A percentile compares a stretch with the other conserved stretches of the same genome.
Conservation (phyloP, 2,329 filamentous ascomycete species). For the Cladosporium sp. region DNA sequence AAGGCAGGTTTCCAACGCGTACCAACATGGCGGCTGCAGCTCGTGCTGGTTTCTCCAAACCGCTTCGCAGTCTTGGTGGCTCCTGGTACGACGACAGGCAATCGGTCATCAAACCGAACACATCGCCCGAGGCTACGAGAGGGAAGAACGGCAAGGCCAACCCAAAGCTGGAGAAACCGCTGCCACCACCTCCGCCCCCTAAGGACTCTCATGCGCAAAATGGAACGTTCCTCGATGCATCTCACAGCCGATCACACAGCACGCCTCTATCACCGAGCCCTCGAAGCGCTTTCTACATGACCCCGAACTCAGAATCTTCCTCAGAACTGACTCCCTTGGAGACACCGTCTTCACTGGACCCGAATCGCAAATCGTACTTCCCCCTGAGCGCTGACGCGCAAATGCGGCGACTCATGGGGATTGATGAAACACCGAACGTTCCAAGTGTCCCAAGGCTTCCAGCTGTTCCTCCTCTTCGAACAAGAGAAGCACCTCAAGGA, state of each 20-base stretch:
- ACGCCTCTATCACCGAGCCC: conserved; percentile 9
- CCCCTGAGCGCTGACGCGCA: conserved; percentile 5
- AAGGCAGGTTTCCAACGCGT: not conserved
- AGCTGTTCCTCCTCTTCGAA: too few relatives aligned
- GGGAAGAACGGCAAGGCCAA: not conserved
- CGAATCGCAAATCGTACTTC: conserved; percentile 9
- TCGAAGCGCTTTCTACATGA: not conserved
- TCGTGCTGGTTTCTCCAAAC: not conserved
- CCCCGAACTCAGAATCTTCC: not conserved
- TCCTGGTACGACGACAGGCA: conserved; percentile 6
- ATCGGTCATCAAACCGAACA: too few relatives aligned
- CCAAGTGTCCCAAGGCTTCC: too few relatives aligned
- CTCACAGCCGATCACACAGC: conserved; percentile 7
- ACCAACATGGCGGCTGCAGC: not conserved
- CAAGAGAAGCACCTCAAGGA: too few relatives aligned
- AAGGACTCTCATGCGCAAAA: not conserved
- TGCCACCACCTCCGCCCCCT: conserved; percentile 7
- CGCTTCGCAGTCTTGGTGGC: not conserved
- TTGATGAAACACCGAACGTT: not conserved
- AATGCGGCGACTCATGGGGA: conserved; percentile 8
- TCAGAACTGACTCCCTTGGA: conserved; percentile 5
- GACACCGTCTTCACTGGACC: conserved; percentile 8
- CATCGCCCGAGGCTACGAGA: not conserved
- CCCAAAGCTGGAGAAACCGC: conserved; percentile 3
- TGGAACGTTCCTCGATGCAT: not conserved